Percentiles rank a stretch among this genome's conserved stretches.
Evolutionary conservation across 495 filamentous ascomycete genomes (phyloP).

Genomic region (Trichocladium uniseriatum): DNA sequence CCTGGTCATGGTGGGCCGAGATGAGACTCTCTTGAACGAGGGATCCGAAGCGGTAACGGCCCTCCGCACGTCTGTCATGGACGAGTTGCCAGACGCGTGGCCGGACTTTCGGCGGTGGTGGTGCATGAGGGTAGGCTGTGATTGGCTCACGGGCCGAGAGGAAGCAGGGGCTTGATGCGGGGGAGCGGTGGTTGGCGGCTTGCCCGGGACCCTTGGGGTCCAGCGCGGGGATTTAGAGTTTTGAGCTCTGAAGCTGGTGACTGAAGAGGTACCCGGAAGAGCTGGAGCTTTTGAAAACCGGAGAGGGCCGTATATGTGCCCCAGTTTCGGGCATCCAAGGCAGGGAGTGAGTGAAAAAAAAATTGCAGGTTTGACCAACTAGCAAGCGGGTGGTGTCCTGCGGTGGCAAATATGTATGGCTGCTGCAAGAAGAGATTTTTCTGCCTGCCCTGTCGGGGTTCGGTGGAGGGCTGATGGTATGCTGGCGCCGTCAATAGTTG

Average conservation of each 20-base stretch:
- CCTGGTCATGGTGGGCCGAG: conserved; percentile 32
- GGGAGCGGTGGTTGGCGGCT: conserved; percentile 13
- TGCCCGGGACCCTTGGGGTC: conserved; percentile 2
- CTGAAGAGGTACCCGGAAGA: neutral
- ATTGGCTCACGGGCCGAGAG: conserved; percentile 16
- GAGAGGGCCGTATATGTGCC: conserved; percentile 2
- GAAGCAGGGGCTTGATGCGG: conserved; percentile 3
- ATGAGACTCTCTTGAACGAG: conserved; percentile 23
- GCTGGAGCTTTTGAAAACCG: neutral
- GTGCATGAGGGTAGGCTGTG: conserved; percentile 33
- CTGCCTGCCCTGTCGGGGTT: conserved; percentile 1
- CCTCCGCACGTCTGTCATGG: conserved; percentile 42
- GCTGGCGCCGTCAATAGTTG: conserved; percentile 7
- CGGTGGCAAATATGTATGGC: conserved; percentile 27
- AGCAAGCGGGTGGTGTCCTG: conserved; percentile 5
- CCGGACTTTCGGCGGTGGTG: conserved; percentile 42
- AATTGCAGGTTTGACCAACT: conserved; percentile 6
- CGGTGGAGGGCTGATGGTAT: conserved; percentile 3
- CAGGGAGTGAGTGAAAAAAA: neutral
- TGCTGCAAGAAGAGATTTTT: conserved; percentile 25
- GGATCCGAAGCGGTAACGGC: conserved; percentile 26
- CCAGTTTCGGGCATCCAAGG: neutral
- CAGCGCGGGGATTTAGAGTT: neutral
- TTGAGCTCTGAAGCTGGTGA: neutral
- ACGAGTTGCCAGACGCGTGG: conserved; percentile 38